phyloP scores from a whole-genome alignment of 805 yeast genomes.

The Suhomyces pyralidae region DNA sequence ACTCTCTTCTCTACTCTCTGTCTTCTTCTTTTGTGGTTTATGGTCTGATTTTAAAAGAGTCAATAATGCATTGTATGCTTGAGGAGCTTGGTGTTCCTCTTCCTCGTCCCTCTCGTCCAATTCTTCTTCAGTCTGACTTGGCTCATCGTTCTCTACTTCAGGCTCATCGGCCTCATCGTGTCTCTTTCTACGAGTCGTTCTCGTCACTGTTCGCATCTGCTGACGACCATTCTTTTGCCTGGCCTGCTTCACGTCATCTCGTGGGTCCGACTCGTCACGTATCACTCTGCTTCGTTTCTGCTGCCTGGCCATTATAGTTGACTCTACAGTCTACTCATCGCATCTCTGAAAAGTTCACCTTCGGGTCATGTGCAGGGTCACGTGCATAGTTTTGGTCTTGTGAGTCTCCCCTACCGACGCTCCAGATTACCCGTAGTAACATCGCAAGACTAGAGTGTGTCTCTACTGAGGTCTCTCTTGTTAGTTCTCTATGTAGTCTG shows the following conservation, averaged over 20 bases:
- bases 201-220: slow-evolving; percentile 56
- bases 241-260: slow-evolving; percentile 4
- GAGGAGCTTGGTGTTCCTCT: slow-evolving; percentile 26
- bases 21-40: slow-evolving; percentile 7
- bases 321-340: neutral
- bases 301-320: neutral
- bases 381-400: neutral
- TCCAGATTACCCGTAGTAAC: too few relatives aligned
- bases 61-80: slow-evolving; percentile 65
- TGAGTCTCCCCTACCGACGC: too few relatives aligned
- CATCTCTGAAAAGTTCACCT: neutral
- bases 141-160: slow-evolving; percentile 5
- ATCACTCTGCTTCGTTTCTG: neutral
- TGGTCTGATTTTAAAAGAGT: slow-evolving; percentile 56
- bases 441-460: too few relatives aligned
- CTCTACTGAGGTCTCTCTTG: too few relatives aligned
- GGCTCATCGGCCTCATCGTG: neutral
- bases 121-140: slow-evolving; percentile 14
- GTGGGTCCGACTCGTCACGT: neutral
- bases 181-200: slow-evolving; percentile 45
- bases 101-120: slow-evolving; percentile 8
- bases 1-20: neutral
- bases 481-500: too few relatives aligned
- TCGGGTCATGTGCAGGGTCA: neutral
- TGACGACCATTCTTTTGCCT: slow-evolving; percentile 53